A percentile compares a stretch with the other conserved stretches of the same genome.
These are phyloP conservation scores for Apiospora aurea DNA, from an alignment of 2,329 filamentous ascomycete species.

Conservation along the genomic window DNA sequence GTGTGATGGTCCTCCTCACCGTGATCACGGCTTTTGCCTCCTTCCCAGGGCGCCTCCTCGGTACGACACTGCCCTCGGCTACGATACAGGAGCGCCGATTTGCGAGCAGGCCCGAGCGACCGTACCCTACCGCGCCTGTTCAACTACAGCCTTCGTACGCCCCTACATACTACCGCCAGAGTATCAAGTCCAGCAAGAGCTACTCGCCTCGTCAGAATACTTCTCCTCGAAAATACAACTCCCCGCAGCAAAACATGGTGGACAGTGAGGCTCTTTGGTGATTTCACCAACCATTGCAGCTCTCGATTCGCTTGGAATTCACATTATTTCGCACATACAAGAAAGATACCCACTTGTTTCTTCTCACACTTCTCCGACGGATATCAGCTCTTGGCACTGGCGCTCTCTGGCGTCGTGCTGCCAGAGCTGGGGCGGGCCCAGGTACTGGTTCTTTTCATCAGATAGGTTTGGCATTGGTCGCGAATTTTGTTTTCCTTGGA, in stretches of 20 bases:
- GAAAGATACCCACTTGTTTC: background rate
- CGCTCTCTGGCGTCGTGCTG: background rate
- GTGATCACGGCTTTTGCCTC: constrained; percentile 33
- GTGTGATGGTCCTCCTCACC: constrained; percentile 36
- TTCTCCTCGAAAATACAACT: constrained; percentile 23
- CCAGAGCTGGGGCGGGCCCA: background rate
- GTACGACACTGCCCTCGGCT: constrained; percentile 31
- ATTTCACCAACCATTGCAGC: constrained; percentile 18
- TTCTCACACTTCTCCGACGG: background rate
- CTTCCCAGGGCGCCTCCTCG: constrained; percentile 39
- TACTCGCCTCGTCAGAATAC: constrained; percentile 29
- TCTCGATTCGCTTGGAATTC: background rate
- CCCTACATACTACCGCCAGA: constrained; percentile 30
- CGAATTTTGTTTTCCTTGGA: background rate
- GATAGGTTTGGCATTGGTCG: background rate
- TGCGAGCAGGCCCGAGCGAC: constrained; percentile 31
- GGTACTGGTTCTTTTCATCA: background rate
- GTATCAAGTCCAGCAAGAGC: constrained; percentile 28
- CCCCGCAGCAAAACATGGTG: constrained; percentile 36
- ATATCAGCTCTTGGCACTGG: background rate
- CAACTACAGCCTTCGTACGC: constrained; percentile 31
- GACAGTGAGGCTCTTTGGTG: constrained; percentile 42
- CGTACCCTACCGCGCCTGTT: constrained; percentile 30
- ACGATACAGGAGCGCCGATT: constrained; percentile 26
- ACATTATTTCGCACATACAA: background rate